These are phyloP conservation scores for Phellopilus nigrolimitatus DNA, from an alignment of 1,284 basidiomycete genomes.

Conservation along the genomic window DNA sequence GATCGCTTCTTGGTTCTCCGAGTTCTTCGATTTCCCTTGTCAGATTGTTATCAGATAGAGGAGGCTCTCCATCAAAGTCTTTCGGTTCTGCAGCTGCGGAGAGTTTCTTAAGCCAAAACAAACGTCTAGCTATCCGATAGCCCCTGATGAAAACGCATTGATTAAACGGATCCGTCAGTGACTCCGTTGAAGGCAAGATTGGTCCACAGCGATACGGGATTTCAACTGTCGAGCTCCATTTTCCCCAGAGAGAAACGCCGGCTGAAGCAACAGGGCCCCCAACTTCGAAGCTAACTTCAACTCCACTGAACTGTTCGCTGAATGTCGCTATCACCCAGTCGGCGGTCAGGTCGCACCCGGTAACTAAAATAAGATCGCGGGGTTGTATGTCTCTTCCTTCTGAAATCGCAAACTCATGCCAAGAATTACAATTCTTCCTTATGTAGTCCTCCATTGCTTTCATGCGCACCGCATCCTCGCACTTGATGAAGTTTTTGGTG, in stretches of 20 bases:
- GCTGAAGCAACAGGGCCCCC: background rate
- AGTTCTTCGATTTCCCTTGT: too few relatives aligned
- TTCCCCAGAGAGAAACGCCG: background rate
- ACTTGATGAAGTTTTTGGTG: background rate
- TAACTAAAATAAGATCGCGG: constrained; percentile 1
- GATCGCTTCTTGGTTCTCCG: too few relatives aligned
- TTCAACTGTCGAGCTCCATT: background rate
- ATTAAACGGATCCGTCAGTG: background rate
- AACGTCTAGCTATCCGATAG: background rate
- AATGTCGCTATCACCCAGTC: constrained; percentile 5
- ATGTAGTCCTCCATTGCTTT: background rate
- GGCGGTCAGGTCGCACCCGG: background rate
- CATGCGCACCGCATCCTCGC: too few relatives aligned
- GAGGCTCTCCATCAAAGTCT: too few relatives aligned
- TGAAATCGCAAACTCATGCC: background rate
- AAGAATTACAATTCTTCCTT: background rate
- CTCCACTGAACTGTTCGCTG: background rate
- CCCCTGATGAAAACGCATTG: constrained; percentile 6
- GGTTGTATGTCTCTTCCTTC: background rate
- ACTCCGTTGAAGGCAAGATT: background rate
- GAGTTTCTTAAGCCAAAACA: too few relatives aligned
- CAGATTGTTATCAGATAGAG: too few relatives aligned
- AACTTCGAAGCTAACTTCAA: background rate
- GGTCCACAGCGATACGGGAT: too few relatives aligned
- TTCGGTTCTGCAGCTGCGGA: too few relatives aligned